phyloP scores from a whole-genome alignment of 2,329 filamentous ascomycete species.

The Curvularia sp. region DNA sequence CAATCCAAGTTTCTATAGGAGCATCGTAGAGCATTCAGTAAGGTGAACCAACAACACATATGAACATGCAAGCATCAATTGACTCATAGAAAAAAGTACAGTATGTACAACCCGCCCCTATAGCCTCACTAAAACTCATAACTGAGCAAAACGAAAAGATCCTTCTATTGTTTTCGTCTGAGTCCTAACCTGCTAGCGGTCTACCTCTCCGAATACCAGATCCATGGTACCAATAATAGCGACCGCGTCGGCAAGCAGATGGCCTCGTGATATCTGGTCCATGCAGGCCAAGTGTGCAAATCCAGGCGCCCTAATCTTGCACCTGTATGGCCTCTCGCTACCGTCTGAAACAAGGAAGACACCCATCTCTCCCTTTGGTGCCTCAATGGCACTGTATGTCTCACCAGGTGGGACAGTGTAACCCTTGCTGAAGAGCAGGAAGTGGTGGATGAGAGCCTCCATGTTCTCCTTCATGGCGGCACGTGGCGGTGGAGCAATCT shows the following conservation, averaged over 20 bases:
- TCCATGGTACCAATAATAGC: slow-evolving; percentile 77
- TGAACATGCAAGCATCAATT: not conserved
- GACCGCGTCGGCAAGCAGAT: slow-evolving; percentile 93
- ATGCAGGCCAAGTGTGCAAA: slow-evolving; percentile 95
- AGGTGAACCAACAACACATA: not conserved
- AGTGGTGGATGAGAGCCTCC: slow-evolving; percentile 99
- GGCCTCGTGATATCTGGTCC: slow-evolving; percentile 90
- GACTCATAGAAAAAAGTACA: not conserved
- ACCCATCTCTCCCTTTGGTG: slow-evolving; percentile 99
- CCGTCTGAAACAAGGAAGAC: slow-evolving; percentile 96
- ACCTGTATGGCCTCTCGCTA: slow-evolving; percentile 93
- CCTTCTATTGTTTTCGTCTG: too few relatives aligned
- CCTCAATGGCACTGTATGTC: slow-evolving; percentile 97
- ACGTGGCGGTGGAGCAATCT: slow-evolving; percentile 93
- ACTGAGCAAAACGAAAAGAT: not conserved
- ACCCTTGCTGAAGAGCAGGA: slow-evolving; percentile 97
- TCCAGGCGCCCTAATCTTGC: slow-evolving; percentile 95
- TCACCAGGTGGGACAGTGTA: slow-evolving; percentile 96
- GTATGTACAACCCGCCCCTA: not conserved
- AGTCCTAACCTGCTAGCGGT: too few relatives aligned
- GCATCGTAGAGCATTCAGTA: not conserved
- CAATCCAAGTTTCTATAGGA: too few relatives aligned
- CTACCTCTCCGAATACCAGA: slow-evolving; percentile 50
- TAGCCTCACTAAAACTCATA: not conserved
- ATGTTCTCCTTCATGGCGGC: slow-evolving; percentile 99